These are phyloP conservation scores for Parietichytrium sp. DNA, from an alignment of 108 stramenopile genomes.

Conservation along the genomic window DNA sequence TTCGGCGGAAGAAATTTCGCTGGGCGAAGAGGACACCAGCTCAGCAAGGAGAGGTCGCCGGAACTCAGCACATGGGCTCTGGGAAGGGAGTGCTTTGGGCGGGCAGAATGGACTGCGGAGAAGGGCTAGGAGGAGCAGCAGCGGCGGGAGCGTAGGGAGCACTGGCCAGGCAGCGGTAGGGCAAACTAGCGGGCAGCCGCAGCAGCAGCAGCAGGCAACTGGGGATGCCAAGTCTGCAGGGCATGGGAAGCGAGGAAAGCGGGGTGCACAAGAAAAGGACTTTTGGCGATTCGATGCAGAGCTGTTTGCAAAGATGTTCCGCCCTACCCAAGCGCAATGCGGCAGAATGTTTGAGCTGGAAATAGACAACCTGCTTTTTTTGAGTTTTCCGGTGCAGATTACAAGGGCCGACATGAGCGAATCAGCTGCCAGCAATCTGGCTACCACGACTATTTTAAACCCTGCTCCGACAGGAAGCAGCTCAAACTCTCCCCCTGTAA, in stretches of 20 bases:
- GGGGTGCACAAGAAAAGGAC: neutral
- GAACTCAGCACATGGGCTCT: neutral
- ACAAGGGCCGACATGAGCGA: no score
- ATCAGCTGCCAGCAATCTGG: no score
- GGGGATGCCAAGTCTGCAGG: neutral
- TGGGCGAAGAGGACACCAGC: neutral
- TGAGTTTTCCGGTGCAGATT: conserved; percentile 23
- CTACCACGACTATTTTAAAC: no score
- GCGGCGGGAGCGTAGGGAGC: neutral
- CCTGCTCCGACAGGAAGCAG: no score
- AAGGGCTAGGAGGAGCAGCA: no score
- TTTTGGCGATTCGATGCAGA: conserved; percentile 34
- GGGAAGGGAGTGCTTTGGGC: no score
- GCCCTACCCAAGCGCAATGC: conserved; percentile 27
- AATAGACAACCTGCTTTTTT: conserved; percentile 13
- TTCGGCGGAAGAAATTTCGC: neutral
- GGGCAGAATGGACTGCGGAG: neutral
- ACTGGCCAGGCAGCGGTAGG: neutral
- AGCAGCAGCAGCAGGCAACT: neutral
- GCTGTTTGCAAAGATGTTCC: conserved; percentile 20
- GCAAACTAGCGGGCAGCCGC: no score
- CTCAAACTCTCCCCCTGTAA: no score
- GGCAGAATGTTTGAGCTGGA: conserved; percentile 21
- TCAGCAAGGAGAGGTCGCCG: neutral
- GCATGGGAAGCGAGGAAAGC: neutral